These are phyloP conservation scores for Amauroascus verrucosus DNA, from an alignment of 2,329 filamentous ascomycete species.

Conservation along the genomic window DNA sequence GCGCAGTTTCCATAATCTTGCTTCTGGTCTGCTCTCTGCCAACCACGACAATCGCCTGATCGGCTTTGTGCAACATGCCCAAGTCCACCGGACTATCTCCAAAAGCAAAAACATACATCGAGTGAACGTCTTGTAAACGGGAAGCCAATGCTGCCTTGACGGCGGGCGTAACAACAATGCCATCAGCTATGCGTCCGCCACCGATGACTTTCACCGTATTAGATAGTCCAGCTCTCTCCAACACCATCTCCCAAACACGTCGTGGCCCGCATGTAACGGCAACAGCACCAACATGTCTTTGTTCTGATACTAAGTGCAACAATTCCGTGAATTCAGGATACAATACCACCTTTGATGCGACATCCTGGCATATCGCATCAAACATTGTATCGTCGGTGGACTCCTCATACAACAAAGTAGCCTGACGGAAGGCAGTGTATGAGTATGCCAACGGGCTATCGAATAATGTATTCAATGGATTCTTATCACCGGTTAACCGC, in stretches of 20 bases:
- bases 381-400: constrained; percentile 30
- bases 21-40: constrained; percentile 41
- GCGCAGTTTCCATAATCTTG: constrained; percentile 42
- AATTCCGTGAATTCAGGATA: constrained; percentile 42
- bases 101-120: constrained; percentile 44
- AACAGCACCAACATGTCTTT: constrained; percentile 37
- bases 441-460: constrained; percentile 40
- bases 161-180: constrained; percentile 42
- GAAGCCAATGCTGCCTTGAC: constrained; percentile 43
- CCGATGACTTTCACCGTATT: constrained; percentile 44
- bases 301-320: constrained; percentile 26
- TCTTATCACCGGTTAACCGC: constrained; percentile 6
- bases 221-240: constrained; percentile 37
- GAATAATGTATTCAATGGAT: constrained; percentile 40
- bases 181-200: constrained; percentile 39
- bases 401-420: constrained; percentile 45
- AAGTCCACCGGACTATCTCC: constrained; percentile 53
- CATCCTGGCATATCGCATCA: constrained; percentile 36
- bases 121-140: constrained; percentile 28
- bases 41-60: constrained; percentile 48
- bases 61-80: constrained; percentile 45
- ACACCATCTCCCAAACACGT: constrained; percentile 46
- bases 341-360: constrained; percentile 37
- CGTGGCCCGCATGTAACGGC: constrained; percentile 48
- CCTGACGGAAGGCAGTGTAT: constrained; percentile 47